Evolutionary conservation across 1,139 yeast species (phyloP).

Genomic region (Pichia sp.): DNA sequence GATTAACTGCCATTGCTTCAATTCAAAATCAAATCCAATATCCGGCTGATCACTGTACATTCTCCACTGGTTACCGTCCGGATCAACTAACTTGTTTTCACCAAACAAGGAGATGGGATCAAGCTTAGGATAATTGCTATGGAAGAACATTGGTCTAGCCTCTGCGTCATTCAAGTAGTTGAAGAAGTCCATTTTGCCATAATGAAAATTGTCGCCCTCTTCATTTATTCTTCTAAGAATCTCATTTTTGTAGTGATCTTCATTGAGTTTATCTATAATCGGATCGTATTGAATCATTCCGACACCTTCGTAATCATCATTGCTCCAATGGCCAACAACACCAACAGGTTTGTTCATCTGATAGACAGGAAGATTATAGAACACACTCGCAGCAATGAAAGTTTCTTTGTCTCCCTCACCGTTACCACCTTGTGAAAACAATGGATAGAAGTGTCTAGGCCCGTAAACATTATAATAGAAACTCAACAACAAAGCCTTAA

Average conservation of each 20-base stretch:
- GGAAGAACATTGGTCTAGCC: conserved; percentile 37
- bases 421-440: conserved; percentile 54
- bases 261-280: conserved; percentile 40
- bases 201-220: conserved; percentile 14
- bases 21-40: conserved; percentile 52
- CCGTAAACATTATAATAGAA: conserved; percentile 59
- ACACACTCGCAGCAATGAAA: conserved; percentile 53
- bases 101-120: conserved; percentile 36
- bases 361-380: conserved; percentile 44
- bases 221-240: conserved; percentile 12
- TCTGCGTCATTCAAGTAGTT: conserved; percentile 30
- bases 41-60: conserved; percentile 44
- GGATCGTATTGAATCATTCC: conserved; percentile 58
- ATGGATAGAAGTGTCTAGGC: conserved; percentile 50
- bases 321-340: conserved; percentile 43
- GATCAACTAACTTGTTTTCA: conserved; percentile 34
- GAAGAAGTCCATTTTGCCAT: conserved; percentile 19
- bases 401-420: conserved; percentile 74
- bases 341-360: conserved; percentile 47
- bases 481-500: conserved; percentile 46
- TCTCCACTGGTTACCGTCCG: conserved; percentile 39
- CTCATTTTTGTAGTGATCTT: conserved; percentile 28
- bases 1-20: conserved; percentile 36
- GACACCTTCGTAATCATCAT: conserved; percentile 37
- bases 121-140: conserved; percentile 40